Base-by-base conservation (phyloP, 345 rosid species). In the Kandelia obovata region DNA sequence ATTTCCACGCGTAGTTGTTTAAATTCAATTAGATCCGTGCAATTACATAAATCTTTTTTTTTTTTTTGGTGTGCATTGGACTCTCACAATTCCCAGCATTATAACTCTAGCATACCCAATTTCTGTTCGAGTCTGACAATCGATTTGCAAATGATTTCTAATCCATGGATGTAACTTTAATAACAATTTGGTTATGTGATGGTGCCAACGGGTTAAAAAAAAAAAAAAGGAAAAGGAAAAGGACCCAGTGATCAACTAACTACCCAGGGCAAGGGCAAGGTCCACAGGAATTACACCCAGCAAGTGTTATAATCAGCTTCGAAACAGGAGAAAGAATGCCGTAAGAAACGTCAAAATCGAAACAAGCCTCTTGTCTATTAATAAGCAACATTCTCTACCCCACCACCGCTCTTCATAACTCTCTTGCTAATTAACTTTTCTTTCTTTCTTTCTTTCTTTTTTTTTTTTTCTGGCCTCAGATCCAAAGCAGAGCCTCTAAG, bases 361-460 rank as follows among this genome's bases (percentile, higher is more conserved):
- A 70, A 31, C 66, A 62, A 74, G 55, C 69, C 61, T 32, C 68
- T 62, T 67, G 53, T 69, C 53, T 74, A 72, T 68, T 67, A 69
- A 66, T 53, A 76, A 65, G 75, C 80, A 76, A 72, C 75, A 76
- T 79, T 76, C 83, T 62, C 25, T 55, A 13, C 63, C 66, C 68
- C 56, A 53, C 63, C 55, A 0, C 64, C 56, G 32, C 43, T 21
- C 71, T 31, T 53, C 23, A 9, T 9, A 23, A 56, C 31, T 56
- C 59, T 10, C 37, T 26, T 16, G 53, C 26, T 7, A 6, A 37
- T 23, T n/a, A 25, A 28, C 32, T 62, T 15, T 37, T 64, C 53
- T 60, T 53, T 68, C 35, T 62, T 39, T 39, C 2, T 39, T 39
- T 2, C 2, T 21, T 21, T 21, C 21, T 21, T 21, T 60, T 53